Evolutionary conservation across 140 eudicot genomes (phyloP).

Genomic region (Stevia rebaudiana): DNA sequence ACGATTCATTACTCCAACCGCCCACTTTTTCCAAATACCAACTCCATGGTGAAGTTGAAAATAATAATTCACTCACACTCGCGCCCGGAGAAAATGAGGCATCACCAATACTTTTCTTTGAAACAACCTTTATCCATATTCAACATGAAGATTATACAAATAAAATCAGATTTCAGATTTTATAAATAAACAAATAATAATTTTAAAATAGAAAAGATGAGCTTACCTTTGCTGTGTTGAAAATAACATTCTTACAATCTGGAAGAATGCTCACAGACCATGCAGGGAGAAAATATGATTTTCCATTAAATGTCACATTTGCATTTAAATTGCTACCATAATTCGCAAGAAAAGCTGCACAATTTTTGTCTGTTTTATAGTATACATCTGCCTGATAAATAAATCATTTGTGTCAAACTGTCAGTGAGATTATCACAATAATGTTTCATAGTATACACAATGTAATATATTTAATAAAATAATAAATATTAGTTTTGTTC

Average conservation of each 20-base stretch:
- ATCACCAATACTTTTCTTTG: conserved; percentile 41
- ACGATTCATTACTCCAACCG: conserved; percentile 45
- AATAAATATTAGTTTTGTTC: not conserved
- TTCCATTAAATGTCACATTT: conserved; percentile 57
- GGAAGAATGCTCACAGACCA: conserved; percentile 94
- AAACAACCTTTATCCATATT: conserved; percentile 36
- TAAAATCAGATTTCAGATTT: conserved; percentile 8
- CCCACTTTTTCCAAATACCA: conserved; percentile 73
- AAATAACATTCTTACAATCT: conserved; percentile 52
- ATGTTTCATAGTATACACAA: not conserved
- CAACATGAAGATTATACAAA: not conserved
- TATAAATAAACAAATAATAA: conserved; percentile 1
- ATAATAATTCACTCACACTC: conserved; percentile 32
- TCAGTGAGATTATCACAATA: conserved; percentile 1
- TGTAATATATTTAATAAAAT: not conserved
- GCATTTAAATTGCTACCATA: conserved; percentile 49
- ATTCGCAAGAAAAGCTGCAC: conserved; percentile 85
- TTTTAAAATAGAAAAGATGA: not conserved
- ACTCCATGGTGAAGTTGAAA: conserved; percentile 51
- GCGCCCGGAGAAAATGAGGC: conserved; percentile 20
- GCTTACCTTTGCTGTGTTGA: conserved; percentile 77
- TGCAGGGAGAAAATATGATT: conserved; percentile 65
- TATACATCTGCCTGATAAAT: conserved; percentile 62
- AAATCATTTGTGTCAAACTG: not conserved
- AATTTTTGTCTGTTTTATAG: conserved; percentile 45